These are phyloP conservation scores for Lotmaria passim DNA, from an alignment of 208 protist genomes.

Conservation along the genomic window DNA sequence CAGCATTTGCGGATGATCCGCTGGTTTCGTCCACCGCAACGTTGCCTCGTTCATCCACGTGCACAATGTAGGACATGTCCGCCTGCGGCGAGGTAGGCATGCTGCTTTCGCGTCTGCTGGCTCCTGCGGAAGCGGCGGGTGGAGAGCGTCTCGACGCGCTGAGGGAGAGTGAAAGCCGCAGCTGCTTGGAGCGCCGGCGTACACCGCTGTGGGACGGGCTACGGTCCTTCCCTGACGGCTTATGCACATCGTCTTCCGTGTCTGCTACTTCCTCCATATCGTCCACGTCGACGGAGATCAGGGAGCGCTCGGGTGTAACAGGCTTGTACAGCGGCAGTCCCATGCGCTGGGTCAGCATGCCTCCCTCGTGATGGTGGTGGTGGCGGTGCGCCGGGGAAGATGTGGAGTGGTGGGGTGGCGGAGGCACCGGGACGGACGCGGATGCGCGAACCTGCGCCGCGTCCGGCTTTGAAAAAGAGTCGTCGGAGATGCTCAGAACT, in stretches of 20 bases:
- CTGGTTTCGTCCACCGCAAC: background rate
- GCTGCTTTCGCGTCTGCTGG: background rate
- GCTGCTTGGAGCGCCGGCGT: background rate
- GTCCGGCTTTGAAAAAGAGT: background rate
- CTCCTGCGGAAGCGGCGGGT: too few relatives aligned
- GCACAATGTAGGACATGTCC: constrained; percentile 2
- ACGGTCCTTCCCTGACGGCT: background rate
- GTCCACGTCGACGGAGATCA: constrained; percentile 23
- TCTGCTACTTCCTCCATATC: background rate
- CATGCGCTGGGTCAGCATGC: background rate
- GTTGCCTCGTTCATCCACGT: constrained; percentile 2
- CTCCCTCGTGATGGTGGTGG: constrained; percentile 1
- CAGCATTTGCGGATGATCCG: background rate
- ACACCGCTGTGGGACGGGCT: background rate
- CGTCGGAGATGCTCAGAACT: too few relatives aligned
- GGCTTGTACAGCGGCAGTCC: constrained; percentile 16
- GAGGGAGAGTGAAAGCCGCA: background rate
- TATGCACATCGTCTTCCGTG: background rate
- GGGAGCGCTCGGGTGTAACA: background rate
- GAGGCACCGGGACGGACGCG: too few relatives aligned
- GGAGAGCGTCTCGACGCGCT: background rate
- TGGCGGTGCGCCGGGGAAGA: background rate
- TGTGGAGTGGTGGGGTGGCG: too few relatives aligned
- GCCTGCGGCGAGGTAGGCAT: background rate
- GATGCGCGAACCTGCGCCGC: background rate